phyloP scores from a whole-genome alignment of 192 early-diverging fungal species.

The Umbelopsis sp. region DNA sequence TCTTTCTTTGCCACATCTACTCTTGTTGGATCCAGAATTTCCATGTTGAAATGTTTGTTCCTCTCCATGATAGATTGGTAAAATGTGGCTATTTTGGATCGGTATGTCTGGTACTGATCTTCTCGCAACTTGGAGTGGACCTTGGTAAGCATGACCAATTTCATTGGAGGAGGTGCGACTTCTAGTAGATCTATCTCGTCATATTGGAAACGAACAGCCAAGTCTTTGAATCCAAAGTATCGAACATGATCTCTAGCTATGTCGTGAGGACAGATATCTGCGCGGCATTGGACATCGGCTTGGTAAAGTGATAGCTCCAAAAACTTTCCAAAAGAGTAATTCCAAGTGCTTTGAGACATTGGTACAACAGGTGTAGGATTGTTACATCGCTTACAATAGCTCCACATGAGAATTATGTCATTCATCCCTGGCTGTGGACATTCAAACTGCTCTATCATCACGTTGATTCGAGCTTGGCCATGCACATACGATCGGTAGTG shows the following conservation, averaged over 20 bases:
- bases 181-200: slow-evolving; percentile 70
- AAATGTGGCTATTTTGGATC: slow-evolving; percentile 71
- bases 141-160: slow-evolving; percentile 60
- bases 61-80: slow-evolving; percentile 87
- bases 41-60: slow-evolving; percentile 76
- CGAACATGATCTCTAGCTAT: slow-evolving; percentile 79
- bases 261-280: slow-evolving; percentile 78
- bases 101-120: slow-evolving; percentile 69
- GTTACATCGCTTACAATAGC: slow-evolving; percentile 73
- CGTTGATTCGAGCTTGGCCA: slow-evolving; percentile 73
- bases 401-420: slow-evolving; percentile 85
- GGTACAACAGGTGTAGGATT: slow-evolving; percentile 66
- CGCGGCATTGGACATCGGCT: slow-evolving; percentile 56
- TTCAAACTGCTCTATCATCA: slow-evolving; percentile 63
- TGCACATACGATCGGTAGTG: slow-evolving; percentile 91
- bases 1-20: slow-evolving; percentile 71
- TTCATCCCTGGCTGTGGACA: slow-evolving; percentile 59
- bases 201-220: slow-evolving; percentile 81
- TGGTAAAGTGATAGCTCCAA: slow-evolving; percentile 92
- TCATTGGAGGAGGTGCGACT: slow-evolving; percentile 70
- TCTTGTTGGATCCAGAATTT: slow-evolving; percentile 72
- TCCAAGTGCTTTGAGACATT: slow-evolving; percentile 85
- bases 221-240: slow-evolving; percentile 77
- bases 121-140: slow-evolving; percentile 66
- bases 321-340: slow-evolving; percentile 97